Evolutionary conservation across 2,329 filamentous ascomycete species (phyloP), one percentile per base, ranked within the genome.

Genomic region (Nemania sp.): DNA sequence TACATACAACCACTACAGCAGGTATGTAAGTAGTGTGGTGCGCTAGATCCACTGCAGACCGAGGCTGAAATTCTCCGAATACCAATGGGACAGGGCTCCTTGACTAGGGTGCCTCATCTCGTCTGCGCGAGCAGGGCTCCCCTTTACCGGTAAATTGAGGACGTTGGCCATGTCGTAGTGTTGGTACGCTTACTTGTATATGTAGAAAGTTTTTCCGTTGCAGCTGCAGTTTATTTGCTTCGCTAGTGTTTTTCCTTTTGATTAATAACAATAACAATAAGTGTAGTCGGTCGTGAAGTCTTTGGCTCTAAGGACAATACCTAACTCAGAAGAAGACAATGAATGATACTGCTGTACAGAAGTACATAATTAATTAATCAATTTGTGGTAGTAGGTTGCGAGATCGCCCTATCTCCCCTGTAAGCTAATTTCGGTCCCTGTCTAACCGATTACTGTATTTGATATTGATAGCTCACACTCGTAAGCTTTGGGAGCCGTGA

Each of bases 381-480:
- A 35, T 29, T 22, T n/a, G 43, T 15, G 43, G 11, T 10, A 51
- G 27, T 47, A 47, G 27, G 47, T 52, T 63, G 55, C 60, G 55
- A 63, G 49, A 54, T 60, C 60, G 55, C 55, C 55, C 27, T 52
- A 29, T 41, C 29, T 66, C 41, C 58, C 67, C 62, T 66, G 63
- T 60, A 59, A n/a, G 20, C 52, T 67, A 67, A 69, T 69, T 67
- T 69, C 43, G 35, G 32, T 45, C 10, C n/a, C 24, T 55, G 63
- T 43, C 60, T 59, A 56, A 41, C 43, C 35, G 67, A 64, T 69
- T 69, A 69, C 67, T 67, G 67, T 68, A 60, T 69, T 67, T 67
- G 55, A 64, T 54, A 38, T 65, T 47, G 35, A 45, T 45, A 35
- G 49, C 57, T 43, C 43, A 35, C 49, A 59, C 24, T 51, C 54